These are phyloP conservation scores for Microcyclospora pomicola DNA, from an alignment of 2,329 filamentous ascomycete species.

Conservation along the genomic window DNA sequence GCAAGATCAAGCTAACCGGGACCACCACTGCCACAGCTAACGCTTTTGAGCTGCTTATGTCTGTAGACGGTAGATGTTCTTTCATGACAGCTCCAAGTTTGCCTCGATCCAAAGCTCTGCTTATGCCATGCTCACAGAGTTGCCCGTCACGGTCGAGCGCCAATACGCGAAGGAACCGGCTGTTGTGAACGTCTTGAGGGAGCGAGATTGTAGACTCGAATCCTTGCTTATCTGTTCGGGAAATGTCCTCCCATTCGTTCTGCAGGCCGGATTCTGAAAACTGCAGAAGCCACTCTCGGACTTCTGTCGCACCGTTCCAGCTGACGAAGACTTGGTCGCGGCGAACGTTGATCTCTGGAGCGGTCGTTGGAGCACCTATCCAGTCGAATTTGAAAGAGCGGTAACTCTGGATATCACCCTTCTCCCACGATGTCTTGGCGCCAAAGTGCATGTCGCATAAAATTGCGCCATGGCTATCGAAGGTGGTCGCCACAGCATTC, in stretches of 20 bases:
- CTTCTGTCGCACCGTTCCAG: slow-evolving; percentile 19
- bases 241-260: slow-evolving; percentile 10
- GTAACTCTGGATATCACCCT: slow-evolving; percentile 17
- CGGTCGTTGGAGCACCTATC: slow-evolving; percentile 10
- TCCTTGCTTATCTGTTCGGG: slow-evolving; percentile 11
- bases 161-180: no score
- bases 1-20: no score
- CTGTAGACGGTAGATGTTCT: no score
- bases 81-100: no score
- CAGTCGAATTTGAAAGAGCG: slow-evolving; percentile 15
- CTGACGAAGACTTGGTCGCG: slow-evolving; percentile 8
- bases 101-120: no score
- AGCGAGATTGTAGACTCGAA: slow-evolving; percentile 28
- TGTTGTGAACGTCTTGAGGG: slow-evolving; percentile 3
- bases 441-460: slow-evolving; percentile 17
- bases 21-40: no score
- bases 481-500: slow-evolving; percentile 16
- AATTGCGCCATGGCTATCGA: slow-evolving; percentile 11
- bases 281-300: slow-evolving; percentile 11
- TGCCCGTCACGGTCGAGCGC: no score
- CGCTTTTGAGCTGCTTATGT: no score
- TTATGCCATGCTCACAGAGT: no score
- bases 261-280: neutral
- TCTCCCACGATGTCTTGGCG: slow-evolving; percentile 13
- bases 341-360: slow-evolving; percentile 5